A percentile compares a stretch with the other conserved stretches of the same genome.
Conservation (phyloP, 768 basidiomycete genomes). For the Pulveroboletus sp. region DNA sequence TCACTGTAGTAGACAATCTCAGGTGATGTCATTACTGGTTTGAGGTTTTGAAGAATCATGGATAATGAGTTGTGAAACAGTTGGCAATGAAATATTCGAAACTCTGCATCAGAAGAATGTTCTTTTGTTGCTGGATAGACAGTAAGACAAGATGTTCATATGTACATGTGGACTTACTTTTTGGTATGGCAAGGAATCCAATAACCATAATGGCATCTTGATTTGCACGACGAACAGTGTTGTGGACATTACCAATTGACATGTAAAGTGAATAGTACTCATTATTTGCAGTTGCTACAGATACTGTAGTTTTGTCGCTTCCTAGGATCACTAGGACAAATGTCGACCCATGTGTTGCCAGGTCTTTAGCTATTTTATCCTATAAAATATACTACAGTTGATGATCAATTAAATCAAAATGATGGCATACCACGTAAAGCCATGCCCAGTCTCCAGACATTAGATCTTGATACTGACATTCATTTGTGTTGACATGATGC, state of each 20-base stretch:
- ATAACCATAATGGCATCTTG: constrained; percentile 3
- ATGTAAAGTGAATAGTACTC: too few species aligned
- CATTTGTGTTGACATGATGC: neutral
- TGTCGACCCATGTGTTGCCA: too few species aligned
- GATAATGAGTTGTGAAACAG: constrained; percentile 28
- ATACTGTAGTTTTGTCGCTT: too few species aligned
- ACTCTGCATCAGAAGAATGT: constrained; percentile 10
- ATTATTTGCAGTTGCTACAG: too few species aligned
- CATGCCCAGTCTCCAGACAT: constrained; percentile 17
- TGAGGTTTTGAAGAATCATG: constrained; percentile 23
- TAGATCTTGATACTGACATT: constrained; percentile 3
- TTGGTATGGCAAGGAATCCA: constrained; percentile 30
- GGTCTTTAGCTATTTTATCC: too few species aligned
- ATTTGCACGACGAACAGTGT: constrained; percentile 4
- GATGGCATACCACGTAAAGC: constrained; percentile 1
- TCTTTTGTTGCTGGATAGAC: constrained; percentile 5
- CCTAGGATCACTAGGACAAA: too few species aligned
- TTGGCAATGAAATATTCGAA: constrained; percentile 28
- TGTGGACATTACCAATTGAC: too few species aligned
- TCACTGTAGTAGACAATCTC: constrained; percentile 27
- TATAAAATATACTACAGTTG: too few species aligned
- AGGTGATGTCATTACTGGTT: constrained; percentile 26
- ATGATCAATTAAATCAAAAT: too few species aligned
- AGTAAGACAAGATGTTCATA: too few species aligned
- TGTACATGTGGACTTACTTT: constrained; percentile 27